phyloP scores from a whole-genome alignment of 2,329 filamentous ascomycete genomes.

The Ilyonectria mors-panacis region DNA sequence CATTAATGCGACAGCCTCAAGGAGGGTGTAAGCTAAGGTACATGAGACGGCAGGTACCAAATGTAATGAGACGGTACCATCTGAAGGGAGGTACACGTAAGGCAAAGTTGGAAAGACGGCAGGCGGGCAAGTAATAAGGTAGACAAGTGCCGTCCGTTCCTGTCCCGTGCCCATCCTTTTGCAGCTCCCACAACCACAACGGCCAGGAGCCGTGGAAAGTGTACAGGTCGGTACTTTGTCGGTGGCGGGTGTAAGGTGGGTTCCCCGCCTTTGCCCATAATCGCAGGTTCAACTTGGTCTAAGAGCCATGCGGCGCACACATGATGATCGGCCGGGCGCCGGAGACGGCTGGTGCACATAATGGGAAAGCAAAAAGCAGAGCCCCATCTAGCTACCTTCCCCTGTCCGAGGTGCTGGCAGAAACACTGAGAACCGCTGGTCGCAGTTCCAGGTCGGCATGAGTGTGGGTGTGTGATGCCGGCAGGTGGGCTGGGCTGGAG shows the following conservation, averaged over 20 bases:
- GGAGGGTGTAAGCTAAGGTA: neutral
- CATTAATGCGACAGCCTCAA: neutral
- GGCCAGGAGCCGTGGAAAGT: neutral
- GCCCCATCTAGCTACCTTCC: neutral
- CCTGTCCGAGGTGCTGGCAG: neutral
- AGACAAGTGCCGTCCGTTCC: constrained; percentile 13
- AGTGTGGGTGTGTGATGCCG: constrained; percentile 29
- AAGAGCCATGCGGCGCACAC: neutral
- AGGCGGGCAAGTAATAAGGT: neutral
- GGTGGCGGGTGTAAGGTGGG: constrained; percentile 1
- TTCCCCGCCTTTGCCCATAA: constrained; percentile 22
- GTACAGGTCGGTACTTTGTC: constrained; percentile 15
- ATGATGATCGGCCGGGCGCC: neutral
- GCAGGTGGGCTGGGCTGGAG: constrained; percentile 36
- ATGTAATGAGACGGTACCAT: neutral
- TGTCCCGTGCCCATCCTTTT: constrained; percentile 10
- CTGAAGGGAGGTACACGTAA: neutral
- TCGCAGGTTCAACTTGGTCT: neutral
- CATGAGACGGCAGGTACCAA: neutral
- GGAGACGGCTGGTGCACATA: too few relatives aligned
- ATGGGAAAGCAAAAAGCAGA: neutral
- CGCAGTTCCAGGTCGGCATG: neutral
- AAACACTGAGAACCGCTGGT: constrained; percentile 4
- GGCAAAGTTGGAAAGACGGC: neutral
- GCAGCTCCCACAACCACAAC: constrained; percentile 12